Evolutionary conservation across 2,329 filamentous ascomycete species (phyloP), one percentile per base, ranked within the genome.

Genomic region (Calonectria honghensis): DNA sequence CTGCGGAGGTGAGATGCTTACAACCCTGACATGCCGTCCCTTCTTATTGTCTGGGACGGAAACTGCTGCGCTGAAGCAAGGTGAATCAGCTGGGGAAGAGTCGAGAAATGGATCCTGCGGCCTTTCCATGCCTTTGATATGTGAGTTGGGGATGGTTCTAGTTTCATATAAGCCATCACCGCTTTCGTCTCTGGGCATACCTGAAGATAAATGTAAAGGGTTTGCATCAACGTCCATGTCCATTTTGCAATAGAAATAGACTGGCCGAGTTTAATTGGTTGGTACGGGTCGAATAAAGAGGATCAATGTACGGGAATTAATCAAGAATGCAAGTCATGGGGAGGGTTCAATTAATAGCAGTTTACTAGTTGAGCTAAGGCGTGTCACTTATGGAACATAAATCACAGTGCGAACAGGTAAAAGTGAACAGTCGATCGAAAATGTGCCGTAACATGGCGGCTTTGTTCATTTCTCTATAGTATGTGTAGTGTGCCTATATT

Each of bases 401-500:
- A 29, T 32, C 14, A 31, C 35, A 20, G 16, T 4, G 39, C 39
- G 39, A 41, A 41, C 39, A 18, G 7, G 27, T 14, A 24, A 5
- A 61, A 41, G 13, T 20, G 27, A 27, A 41, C 41, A 61, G 29
- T 13, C 3, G 24, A 24, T 18, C 54, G 20, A 27, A 35, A 24
- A 18, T 4, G 13, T 9, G 24, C 9, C 37, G 37, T 18, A 24
- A 18, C 6, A 20, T 29, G 35, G 18, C 64, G 61, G 32, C 27
- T 18, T 59, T 72, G 50, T 68, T 68, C 6, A 64, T 41, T 45
- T 65, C 59, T 70, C 72, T 70, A 72, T 16, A 27, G 71, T 31
- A 29, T 54, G 20, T 70, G 70, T 14, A 24, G 72, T 31, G 29
- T 54, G 41, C n/a, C 20, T 48, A 59, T 73, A 32, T 72, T 83